Percentiles rank a stretch among this genome's conserved stretches.
Evolutionary conservation across 257 asterid genomes (phyloP).

Genomic region (Thymus mandschuricus): DNA sequence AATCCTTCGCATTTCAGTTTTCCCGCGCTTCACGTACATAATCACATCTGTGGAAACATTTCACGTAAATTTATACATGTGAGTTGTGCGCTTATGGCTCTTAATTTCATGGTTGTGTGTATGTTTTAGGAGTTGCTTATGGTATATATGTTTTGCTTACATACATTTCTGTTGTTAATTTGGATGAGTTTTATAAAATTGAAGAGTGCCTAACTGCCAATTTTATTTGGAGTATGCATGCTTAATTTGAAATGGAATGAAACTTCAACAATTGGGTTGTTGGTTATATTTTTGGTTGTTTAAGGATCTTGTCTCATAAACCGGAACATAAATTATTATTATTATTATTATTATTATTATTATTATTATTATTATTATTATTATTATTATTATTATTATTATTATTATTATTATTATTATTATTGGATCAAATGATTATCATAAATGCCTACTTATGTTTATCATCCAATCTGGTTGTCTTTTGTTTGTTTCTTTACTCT

Average conservation of each 20-base stretch:
- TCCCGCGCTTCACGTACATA: no score
- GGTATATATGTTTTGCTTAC: background rate
- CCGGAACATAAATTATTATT: background rate
- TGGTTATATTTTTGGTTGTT: background rate
- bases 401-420: no score
- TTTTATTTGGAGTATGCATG: background rate
- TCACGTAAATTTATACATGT: background rate
- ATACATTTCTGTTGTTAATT: background rate
- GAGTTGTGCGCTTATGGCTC: background rate
- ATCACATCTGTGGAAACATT: no score
- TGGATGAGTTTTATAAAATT: background rate
- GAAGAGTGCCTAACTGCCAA: background rate
- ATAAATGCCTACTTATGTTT: no score
- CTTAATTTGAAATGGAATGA: background rate
- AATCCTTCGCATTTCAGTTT: background rate
- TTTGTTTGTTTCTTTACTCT: no score
- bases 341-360: background rate
- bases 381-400: no score
- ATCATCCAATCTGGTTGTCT: no score
- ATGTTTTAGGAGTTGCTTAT: background rate
- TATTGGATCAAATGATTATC: no score
- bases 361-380: no score
- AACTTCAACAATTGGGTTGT: background rate
- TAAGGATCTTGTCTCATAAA: background rate
- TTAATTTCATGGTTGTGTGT: background rate